These are phyloP conservation scores for Tulasnella sp. DNA, from an alignment of 768 basidiomycete species.

Conservation along the genomic window DNA sequence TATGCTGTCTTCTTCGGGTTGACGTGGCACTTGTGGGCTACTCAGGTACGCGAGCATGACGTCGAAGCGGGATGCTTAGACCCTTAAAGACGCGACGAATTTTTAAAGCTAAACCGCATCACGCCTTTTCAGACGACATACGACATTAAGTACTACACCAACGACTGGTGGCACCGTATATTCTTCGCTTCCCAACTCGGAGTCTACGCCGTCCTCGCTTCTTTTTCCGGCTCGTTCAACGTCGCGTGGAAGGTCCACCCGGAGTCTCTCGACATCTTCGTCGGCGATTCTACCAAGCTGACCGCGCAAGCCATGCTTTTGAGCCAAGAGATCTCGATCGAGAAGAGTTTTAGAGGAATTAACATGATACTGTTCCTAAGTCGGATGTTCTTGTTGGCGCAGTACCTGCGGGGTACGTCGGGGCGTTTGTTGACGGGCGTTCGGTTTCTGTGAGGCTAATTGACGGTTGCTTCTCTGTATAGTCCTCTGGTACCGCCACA, in stretches of 20 bases:
- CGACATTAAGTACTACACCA: constrained; percentile 11
- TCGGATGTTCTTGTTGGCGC: background rate
- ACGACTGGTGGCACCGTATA: constrained; percentile 3
- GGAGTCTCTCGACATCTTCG: no score
- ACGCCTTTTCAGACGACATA: background rate
- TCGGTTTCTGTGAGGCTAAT: no score
- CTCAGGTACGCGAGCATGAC: background rate
- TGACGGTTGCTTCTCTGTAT: background rate
- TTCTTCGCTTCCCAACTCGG: constrained; percentile 5
- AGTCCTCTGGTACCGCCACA: background rate
- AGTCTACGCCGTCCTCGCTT: background rate
- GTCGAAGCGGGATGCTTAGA: no score
- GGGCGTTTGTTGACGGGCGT: no score
- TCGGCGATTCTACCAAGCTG: no score
- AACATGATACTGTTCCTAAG: background rate
- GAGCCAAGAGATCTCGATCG: no score
- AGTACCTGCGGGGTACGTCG: background rate
- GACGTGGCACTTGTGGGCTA: background rate
- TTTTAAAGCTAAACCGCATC: no score
- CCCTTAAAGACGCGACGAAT: no score
- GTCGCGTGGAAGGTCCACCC: no score
- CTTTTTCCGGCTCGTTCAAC: no score
- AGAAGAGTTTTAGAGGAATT: no score
- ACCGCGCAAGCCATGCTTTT: no score
- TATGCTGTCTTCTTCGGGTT: background rate